phyloP scores from a whole-genome alignment of 2,329 filamentous ascomycete genomes.

The Diplocarpon rosae region DNA sequence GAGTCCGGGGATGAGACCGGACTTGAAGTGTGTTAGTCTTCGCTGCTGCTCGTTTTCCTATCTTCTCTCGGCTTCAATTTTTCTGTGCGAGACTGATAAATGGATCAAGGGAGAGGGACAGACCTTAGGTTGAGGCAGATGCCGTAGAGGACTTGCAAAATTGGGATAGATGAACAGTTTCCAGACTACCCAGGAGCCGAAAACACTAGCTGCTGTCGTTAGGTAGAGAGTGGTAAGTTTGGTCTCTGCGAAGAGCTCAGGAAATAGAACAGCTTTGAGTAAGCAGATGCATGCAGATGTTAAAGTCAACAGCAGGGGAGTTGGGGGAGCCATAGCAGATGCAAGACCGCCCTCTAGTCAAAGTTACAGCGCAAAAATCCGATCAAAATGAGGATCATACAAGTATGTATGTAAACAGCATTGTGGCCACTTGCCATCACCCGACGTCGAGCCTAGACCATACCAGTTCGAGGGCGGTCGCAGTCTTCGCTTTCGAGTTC shows the following conservation, averaged over 20 bases:
- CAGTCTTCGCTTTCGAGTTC: background rate
- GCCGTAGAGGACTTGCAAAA: slow-evolving; percentile 15
- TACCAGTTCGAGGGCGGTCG: background rate
- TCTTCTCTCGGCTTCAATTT: too few relatives aligned
- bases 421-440: background rate
- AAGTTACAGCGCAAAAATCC: background rate
- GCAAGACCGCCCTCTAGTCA: background rate
- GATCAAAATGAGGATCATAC: background rate
- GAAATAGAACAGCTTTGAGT: slow-evolving; percentile 13
- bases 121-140: slow-evolving; percentile 17
- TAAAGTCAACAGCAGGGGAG: slow-evolving; percentile 5
- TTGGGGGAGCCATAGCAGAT: slow-evolving; percentile 8
- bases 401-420: background rate
- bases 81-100: too few relatives aligned
- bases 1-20: slow-evolving; percentile 6
- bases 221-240: slow-evolving; percentile 11
- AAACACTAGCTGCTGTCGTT: slow-evolving; percentile 4
- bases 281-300: slow-evolving; percentile 8
- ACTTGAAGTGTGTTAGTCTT: slow-evolving; percentile 3
- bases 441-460: background rate
- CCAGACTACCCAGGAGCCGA: slow-evolving; percentile 13
- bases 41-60: background rate
- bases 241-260: slow-evolving; percentile 11
- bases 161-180: slow-evolving; percentile 14
- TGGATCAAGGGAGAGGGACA: background rate